Evolutionary conservation across 371 early-diverging fungal species (phyloP), one percentile per base, ranked within the genome.

Genomic region (Apophysomyces ossiformis): DNA sequence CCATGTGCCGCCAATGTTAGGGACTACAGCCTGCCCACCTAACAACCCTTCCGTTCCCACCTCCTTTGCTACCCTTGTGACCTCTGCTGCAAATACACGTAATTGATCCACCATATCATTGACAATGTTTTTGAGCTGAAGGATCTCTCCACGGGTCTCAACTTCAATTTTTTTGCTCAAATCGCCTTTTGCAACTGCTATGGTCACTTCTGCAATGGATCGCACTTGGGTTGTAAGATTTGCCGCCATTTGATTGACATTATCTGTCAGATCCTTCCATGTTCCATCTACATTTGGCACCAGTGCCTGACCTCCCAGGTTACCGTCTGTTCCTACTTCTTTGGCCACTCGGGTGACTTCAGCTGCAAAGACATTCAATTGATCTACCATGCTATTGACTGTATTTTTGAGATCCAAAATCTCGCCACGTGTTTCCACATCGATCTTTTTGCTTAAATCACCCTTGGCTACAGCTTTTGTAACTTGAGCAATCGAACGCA

Each of bases 401-500:
- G 88, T 89, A 57, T 81, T 81, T 69, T 88, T 89, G 9, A 89
- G 75, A 15, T 87, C 87, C 37, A 76, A 58, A 21, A 84, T 84
- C 60, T 87, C 87, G 13, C 90, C 90, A 64, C 82, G 74, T 32
- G 83, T 81, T 37, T 84, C 72, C 75, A 77, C 13, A 11, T 50
- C 54, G 11, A 50, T 50, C 54, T 50, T 50, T 50, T 50, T 50
- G 54, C 54, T 50, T 5, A 90, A 69, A 69, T 90, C 88, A 38
- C 90, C 90, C 16, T 78, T 72, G 16, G 87, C 88, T 18, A 89
- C 87, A 1, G 90, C 81, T 16, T 82, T 85, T 61, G 84, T 81
- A 16, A 87, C 86, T 73, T 78, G 69, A 46, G 86, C 85, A 61
- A 90, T 90, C 60, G 83, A 87, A 37, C 90, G 81, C n/a, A 88